phyloP scores from a whole-genome alignment of 139 green algal genomes.

The Volvox reticuliferus region DNA sequence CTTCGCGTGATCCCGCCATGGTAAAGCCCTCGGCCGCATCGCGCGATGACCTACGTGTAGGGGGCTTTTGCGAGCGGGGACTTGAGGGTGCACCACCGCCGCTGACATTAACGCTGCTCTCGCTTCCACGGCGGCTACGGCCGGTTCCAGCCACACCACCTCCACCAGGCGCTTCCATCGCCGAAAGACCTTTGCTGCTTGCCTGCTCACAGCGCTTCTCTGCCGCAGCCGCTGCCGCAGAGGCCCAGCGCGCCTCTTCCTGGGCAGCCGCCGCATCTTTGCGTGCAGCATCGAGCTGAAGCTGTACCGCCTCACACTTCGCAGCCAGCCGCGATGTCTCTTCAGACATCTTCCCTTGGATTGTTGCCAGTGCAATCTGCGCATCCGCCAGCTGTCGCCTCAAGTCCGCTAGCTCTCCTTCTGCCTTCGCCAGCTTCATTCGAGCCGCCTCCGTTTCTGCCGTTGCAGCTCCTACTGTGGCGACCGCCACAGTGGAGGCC shows the following conservation, averaged over 20 bases:
- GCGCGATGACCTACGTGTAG: background rate
- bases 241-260: background rate
- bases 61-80: background rate
- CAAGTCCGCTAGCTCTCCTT: background rate
- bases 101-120: background rate
- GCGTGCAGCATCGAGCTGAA: background rate
- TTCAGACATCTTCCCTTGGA: background rate
- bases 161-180: background rate
- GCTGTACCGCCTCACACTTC: background rate
- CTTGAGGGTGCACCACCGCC: background rate
- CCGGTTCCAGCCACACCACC: background rate
- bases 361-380: background rate
- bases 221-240: background rate
- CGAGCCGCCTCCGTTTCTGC: background rate
- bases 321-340: background rate
- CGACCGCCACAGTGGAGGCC: background rate
- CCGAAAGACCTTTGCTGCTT: background rate
- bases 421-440: background rate
- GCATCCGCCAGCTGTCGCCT: background rate
- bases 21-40: background rate
- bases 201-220: background rate
- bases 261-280: background rate
- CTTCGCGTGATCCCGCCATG: background rate
- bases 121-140: slow-evolving; percentile 11
- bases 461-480: background rate